These are phyloP conservation scores for Fusarium stilboides DNA, from an alignment of 2,329 filamentous ascomycete genomes.

Conservation along the genomic window DNA sequence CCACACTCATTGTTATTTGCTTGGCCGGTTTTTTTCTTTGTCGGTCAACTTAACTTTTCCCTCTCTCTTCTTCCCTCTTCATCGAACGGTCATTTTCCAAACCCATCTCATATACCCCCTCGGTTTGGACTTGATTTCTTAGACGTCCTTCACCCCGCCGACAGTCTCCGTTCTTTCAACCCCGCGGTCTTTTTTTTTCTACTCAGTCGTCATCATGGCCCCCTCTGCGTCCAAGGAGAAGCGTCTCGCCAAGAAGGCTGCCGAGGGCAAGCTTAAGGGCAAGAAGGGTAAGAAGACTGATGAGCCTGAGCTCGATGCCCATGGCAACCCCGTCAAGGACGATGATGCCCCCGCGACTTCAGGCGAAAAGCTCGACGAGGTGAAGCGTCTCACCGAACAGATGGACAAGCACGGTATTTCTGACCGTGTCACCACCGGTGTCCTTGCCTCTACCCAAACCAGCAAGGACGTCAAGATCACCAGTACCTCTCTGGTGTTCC, in stretches of 20 bases:
- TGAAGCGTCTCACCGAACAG: conserved; percentile 91
- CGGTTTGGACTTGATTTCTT: conserved; percentile 48
- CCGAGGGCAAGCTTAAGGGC: conserved; percentile 77
- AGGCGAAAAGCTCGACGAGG: conserved; percentile 80
- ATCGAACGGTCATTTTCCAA: conserved; percentile 47
- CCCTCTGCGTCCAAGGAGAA: conserved; percentile 80
- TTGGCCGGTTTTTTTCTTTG: conserved; percentile 47
- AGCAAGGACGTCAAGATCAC: conserved; percentile 98
- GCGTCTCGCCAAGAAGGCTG: conserved; percentile 79
- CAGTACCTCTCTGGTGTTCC: conserved; percentile 94
- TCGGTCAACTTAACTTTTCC: conserved; percentile 39
- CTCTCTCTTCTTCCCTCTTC: conserved; percentile 30
- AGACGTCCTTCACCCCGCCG: conserved; percentile 40
- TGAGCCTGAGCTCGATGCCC: conserved; percentile 75
- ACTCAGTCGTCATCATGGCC: conserved; percentile 60
- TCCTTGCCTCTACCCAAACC: conserved; percentile 85
- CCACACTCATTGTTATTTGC: conserved; percentile 49
- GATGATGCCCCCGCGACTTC: conserved; percentile 78
- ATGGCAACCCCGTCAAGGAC: conserved; percentile 69
- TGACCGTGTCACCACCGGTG: conserved; percentile 98
- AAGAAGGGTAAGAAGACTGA: conserved; percentile 82
- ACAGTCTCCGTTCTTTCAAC: conserved; percentile 49
- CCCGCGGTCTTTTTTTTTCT: conserved; percentile 45
- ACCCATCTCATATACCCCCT: conserved; percentile 39
- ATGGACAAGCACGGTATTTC: conserved; percentile 97